Conservation (phyloP, 148 eudicot genomes). For the Tetragonia tetragonoides region DNA sequence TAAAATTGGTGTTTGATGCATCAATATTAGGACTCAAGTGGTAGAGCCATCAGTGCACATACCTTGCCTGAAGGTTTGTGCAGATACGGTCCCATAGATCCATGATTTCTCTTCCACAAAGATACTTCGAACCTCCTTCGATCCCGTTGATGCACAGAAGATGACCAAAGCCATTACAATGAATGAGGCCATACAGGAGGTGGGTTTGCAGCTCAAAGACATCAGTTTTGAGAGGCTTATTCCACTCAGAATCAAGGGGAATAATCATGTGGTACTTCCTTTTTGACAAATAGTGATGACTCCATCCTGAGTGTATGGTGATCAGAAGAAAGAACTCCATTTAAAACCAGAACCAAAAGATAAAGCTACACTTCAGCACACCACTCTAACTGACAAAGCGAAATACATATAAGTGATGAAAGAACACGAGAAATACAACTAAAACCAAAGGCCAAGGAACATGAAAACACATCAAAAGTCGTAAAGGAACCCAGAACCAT, state of each 20-base stretch:
- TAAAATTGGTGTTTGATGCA: neutral
- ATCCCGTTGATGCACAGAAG: constrained; percentile 72
- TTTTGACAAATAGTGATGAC: constrained; percentile 73
- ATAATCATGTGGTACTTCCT: constrained; percentile 82
- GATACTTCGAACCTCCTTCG: constrained; percentile 68
- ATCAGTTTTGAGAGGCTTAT: constrained; percentile 48
- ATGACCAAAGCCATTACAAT: constrained; percentile 88
- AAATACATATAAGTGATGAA: neutral
- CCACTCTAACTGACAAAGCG: neutral
- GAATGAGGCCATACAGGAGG: constrained; percentile 81
- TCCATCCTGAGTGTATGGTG: constrained; percentile 58
- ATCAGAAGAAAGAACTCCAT: neutral
- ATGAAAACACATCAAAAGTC: neutral
- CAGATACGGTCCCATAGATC: constrained; percentile 92
- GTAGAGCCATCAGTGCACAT: neutral
- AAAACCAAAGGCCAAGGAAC: neutral
- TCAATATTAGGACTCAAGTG: neutral
- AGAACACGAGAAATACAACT: neutral
- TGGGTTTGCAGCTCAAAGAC: constrained; percentile 58
- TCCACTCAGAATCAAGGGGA: constrained; percentile 70
- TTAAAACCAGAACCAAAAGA: neutral
- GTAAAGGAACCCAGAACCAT: neutral
- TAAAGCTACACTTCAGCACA: neutral
- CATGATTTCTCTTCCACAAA: constrained; percentile 75
- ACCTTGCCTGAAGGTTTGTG: constrained; percentile 65